Conservation (phyloP, 331 rosid species). For the Arachis monticola region DNA sequence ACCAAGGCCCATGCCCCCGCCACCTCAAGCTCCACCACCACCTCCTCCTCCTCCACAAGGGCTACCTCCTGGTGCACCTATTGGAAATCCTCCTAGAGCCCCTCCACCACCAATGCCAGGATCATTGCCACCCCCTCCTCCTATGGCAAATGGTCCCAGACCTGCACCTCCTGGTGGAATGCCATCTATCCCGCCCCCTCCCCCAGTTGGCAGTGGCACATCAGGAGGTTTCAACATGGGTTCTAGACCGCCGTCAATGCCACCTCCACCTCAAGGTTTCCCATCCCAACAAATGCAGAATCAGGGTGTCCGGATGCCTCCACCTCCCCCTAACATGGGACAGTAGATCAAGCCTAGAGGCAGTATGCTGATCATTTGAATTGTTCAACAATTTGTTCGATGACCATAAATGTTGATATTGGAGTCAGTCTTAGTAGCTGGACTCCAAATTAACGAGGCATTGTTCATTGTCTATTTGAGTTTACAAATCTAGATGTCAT, state of each 20-base stretch:
- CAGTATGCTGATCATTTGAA: not conserved
- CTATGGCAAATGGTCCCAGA: conserved; percentile 85
- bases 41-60: conserved; percentile 90
- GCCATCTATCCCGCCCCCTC: conserved; percentile 86
- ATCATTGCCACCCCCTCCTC: conserved; percentile 81
- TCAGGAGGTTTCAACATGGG: conserved; percentile 66
- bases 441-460: conserved; percentile 11
- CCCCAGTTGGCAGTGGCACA: conserved; percentile 58
- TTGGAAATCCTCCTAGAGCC: conserved; percentile 75
- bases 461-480: conserved; percentile 24
- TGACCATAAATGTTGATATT: conserved; percentile 23
- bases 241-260: conserved; percentile 62
- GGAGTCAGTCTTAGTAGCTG: not conserved
- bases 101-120: conserved; percentile 89
- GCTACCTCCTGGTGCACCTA: conserved; percentile 67
- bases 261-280: conserved; percentile 79
- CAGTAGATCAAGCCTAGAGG: conserved; percentile 34
- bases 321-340: conserved; percentile 76
- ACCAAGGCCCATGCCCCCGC: conserved; percentile 84
- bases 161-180: conserved; percentile 80
- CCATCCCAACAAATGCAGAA: conserved; percentile 63
- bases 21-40: conserved; percentile 88
- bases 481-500: conserved; percentile 19
- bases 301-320: conserved; percentile 66
- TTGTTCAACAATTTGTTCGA: conserved; percentile 20